Evolutionary conservation across 164 flowering plant species (phyloP), one percentile per base, ranked within the genome.

Genomic region (Vitis rupestris): DNA sequence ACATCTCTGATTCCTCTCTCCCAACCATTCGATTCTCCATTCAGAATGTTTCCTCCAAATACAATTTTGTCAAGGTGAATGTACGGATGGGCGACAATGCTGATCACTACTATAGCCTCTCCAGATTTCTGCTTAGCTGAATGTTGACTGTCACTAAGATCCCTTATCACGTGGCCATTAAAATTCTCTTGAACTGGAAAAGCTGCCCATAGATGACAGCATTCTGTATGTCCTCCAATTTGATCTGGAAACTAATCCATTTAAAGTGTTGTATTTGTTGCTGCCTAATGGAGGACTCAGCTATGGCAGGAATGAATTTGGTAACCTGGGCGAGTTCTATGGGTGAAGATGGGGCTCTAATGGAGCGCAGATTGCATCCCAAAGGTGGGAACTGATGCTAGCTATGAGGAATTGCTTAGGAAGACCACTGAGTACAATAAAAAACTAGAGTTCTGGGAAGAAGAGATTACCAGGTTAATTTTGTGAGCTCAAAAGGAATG

Each of bases 131-230:
- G 73, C 92, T 92, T 63, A 91, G 99, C 82, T 82, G 97, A 81
- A 95, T 93, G 99, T 65, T 95, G 19, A 95, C 99, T 56, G 99
- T 95, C 56, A 95, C 98, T 11, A 95, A 95, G 93, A 95, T 95
- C 17, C 99, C 99, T 16, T 92, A 95, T 86, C 98, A 95, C 72
- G 96, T 92, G 44, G 99, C 98, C 8, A 80, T 95, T 59, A 95
- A 92, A 77, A 93, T 95, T 66, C 99, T 61, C 87, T 95, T 17
- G 99, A 95, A 67, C 89, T 95, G 64, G 91, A 95, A 77, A 95
- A 93, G 88, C 86, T 95, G 73, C 97, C 93, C 31, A 81, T 93
- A n/a, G 99, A 94, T 77, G 92, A 92, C 81, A 95, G 93, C 81
- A 93, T 95, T 68, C 77, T 92, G 50, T 98, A 92, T 78, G 99